Evolutionary conservation across 148 eudicot species (phyloP).

Genomic region (Chenopodium suecicum): DNA sequence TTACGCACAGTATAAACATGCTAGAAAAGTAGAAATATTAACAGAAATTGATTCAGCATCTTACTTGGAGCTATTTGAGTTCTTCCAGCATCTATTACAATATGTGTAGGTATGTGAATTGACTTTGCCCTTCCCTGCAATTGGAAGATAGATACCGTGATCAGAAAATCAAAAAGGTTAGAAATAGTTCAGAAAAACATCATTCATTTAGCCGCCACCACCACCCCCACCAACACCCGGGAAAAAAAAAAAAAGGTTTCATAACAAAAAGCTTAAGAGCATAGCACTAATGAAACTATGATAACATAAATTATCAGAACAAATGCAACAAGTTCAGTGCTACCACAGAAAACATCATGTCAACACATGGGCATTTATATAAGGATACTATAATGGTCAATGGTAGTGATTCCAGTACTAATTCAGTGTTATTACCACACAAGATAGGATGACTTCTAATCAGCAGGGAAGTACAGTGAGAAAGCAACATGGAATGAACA

Average conservation of each 20-base stretch:
- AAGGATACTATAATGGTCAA: neutral
- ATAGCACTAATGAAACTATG: neutral
- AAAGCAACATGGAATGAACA: neutral
- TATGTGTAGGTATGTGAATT: slow-evolving; percentile 69
- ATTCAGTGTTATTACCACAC: neutral
- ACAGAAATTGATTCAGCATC: slow-evolving; percentile 25
- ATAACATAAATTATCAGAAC: neutral
- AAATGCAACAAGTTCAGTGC: neutral
- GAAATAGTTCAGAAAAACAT: neutral
- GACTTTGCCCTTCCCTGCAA: slow-evolving; percentile 89
- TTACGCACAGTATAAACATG: neutral
- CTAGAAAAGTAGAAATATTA: neutral
- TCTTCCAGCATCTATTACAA: slow-evolving; percentile 92
- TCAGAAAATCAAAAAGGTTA: neutral
- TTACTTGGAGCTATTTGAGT: slow-evolving; percentile 99
- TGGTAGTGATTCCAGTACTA: neutral
- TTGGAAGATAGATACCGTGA: slow-evolving; percentile 10
- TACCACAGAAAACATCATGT: neutral
- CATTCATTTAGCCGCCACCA: neutral
- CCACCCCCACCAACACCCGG: no score
- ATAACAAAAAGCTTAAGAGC: neutral
- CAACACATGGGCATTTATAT: neutral
- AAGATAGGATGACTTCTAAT: neutral
- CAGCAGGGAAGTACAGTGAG: neutral
- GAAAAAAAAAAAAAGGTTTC: no score